Conservation (phyloP, 805 yeast genomes). For the Yamadazyma paraphyllophila region DNA sequence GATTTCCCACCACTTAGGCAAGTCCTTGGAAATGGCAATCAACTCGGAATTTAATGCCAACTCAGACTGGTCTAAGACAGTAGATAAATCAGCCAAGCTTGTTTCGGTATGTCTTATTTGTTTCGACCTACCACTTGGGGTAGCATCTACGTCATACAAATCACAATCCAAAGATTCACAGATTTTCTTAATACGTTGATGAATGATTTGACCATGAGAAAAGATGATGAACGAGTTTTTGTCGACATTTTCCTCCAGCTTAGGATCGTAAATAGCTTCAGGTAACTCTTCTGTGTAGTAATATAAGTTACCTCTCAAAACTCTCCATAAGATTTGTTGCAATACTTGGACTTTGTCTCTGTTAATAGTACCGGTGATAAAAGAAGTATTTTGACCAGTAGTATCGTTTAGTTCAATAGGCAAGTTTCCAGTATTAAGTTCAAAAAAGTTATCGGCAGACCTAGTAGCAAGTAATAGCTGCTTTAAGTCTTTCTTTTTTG, state of each 20-base stretch:
- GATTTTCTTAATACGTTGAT: slow-evolving; percentile 72
- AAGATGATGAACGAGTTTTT: slow-evolving; percentile 86
- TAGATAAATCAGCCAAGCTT: slow-evolving; percentile 32
- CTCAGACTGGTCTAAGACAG: slow-evolving; percentile 41
- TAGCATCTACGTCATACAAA: slow-evolving; percentile 57
- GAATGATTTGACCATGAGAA: slow-evolving; percentile 81
- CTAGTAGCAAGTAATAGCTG: slow-evolving; percentile 60
- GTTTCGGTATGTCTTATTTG: slow-evolving; percentile 27
- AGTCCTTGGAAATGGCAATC: slow-evolving; percentile 69
- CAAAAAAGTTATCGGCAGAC: slow-evolving; percentile 37
- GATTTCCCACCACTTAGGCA: slow-evolving; percentile 66
- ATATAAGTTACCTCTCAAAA: slow-evolving; percentile 86
- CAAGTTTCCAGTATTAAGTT: slow-evolving; percentile 26
- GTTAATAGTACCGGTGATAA: slow-evolving; percentile 79
- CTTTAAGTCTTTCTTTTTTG: slow-evolving; percentile 60
- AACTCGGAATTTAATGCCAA: slow-evolving; percentile 75
- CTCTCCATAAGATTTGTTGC: slow-evolving; percentile 87
- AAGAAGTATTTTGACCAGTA: slow-evolving; percentile 30
- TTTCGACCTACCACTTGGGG: slow-evolving; percentile 25
- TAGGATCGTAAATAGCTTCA: slow-evolving; percentile 63
- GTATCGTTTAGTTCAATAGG: slow-evolving; percentile 34
- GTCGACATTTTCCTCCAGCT: slow-evolving; percentile 53
- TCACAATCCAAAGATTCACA: slow-evolving; percentile 89
- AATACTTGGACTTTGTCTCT: slow-evolving; percentile 66
- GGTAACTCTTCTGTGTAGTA: slow-evolving; percentile 71